Evolutionary conservation across 2,329 filamentous ascomycete genomes (phyloP).

Genomic region (Neopestalotiopsis sp.): DNA sequence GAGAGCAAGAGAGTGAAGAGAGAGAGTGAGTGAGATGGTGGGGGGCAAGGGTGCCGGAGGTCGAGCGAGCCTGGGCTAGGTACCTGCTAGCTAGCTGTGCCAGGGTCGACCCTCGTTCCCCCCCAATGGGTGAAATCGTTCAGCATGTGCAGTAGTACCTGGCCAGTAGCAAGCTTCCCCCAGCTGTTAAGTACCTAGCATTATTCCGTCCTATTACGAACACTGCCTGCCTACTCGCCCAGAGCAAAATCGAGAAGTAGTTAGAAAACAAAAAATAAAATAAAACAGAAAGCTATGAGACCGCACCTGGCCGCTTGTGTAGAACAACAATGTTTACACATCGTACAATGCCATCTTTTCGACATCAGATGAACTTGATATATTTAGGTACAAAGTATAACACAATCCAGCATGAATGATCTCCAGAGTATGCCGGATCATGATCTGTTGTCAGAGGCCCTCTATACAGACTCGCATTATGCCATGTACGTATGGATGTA

Average conservation of each 20-base stretch:
- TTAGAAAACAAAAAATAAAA: neutral
- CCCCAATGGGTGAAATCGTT: slow-evolving; percentile 4
- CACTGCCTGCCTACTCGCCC: neutral
- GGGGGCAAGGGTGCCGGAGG: slow-evolving; percentile 12
- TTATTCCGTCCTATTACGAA: neutral
- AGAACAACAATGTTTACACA: neutral
- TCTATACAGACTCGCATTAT: neutral
- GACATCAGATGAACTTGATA: too few species aligned
- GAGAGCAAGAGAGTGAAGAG: neutral
- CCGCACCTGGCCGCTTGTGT: neutral
- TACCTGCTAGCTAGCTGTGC: neutral
- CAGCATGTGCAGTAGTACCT: neutral
- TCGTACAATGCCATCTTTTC: neutral
- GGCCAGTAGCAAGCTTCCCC: neutral
- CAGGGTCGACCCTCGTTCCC: slow-evolving; percentile 8
- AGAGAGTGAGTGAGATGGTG: neutral
- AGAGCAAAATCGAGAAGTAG: neutral
- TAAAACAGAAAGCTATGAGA: neutral
- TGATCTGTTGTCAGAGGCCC: neutral
- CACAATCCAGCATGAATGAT: neutral
- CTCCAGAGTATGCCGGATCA: neutral
- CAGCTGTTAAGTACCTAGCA: neutral
- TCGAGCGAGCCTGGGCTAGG: slow-evolving; percentile 7
- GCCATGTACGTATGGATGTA: neutral
- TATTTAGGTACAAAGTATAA: too few species aligned